Conservation (phyloP, 202 grass and related monocot genomes). For the Eragrostis tef region DNA sequence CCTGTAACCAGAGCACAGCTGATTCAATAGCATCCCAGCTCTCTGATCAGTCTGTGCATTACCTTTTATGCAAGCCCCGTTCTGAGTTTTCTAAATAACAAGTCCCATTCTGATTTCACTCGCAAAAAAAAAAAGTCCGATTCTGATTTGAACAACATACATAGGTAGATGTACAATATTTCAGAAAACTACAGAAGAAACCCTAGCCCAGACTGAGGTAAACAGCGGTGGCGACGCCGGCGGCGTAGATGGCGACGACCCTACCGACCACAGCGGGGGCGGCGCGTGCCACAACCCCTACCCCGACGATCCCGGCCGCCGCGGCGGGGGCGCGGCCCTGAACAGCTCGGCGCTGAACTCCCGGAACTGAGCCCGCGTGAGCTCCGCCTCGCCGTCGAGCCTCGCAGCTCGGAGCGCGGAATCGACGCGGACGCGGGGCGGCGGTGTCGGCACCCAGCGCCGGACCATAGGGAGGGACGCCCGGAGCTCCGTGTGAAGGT, state of each 20-base stretch:
- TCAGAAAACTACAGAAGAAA: not conserved
- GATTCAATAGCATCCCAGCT: not conserved
- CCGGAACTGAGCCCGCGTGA: conserved; percentile 51
- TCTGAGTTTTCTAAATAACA: not conserved
- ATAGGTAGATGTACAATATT: not conserved
- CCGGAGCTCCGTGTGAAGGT: conserved; percentile 59
- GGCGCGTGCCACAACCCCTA: conserved; percentile 49
- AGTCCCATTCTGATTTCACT: not conserved
- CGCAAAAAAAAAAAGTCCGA: not conserved
- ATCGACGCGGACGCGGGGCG: conserved; percentile 62
- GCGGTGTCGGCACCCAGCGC: conserved; percentile 64
- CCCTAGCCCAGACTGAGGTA: conserved; percentile 69
- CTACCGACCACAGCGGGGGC: conserved; percentile 51
- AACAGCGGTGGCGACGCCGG: conserved; percentile 62
- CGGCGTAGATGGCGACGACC: conserved; percentile 62
- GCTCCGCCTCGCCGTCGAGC: conserved; percentile 14
- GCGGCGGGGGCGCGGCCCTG: conserved; percentile 55
- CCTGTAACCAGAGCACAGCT: not conserved
- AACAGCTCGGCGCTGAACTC: conserved; percentile 72
- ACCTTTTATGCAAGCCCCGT: not conserved
- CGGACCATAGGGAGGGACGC: conserved; percentile 56
- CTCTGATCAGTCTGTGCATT: not conserved
- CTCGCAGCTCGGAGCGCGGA: conserved; percentile 53
- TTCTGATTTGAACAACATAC: not conserved
- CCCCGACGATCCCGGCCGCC: conserved; percentile 57